Base-by-base conservation (phyloP, 345 rosid genomes). In the Microthlaspi erraticum region DNA sequence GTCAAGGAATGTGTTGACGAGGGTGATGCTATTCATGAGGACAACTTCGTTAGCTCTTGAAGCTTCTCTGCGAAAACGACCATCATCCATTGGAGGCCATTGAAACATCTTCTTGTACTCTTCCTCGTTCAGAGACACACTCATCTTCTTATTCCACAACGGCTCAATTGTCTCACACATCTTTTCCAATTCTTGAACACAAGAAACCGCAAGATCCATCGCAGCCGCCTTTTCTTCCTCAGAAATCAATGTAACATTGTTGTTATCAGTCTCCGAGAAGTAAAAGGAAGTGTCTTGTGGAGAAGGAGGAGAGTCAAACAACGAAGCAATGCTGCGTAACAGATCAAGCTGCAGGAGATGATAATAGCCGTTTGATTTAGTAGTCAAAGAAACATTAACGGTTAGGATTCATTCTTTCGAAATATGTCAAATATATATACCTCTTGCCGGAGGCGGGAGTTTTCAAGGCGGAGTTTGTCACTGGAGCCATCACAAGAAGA, bases 1-100 rank as follows among this genome's bases (percentile, higher is more conserved):
- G 60, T 91, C 86, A 89, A 91, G 89, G 45, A 91, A 57, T 12
- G 73, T 73, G 61, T 85, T 87, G 8, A 88, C 81, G 0, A 85
- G 82, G 48, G 82, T 79, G 58, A 51, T 49, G 80, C 86, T 74
- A 50, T 79, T 76, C 80, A 81, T 69, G 66, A 81, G 44, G 17
- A 88, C 83, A 5, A 80, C 11, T 13, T 72, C 74, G 11, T 80
- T 71, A 66, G 79, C 89, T 71, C 86, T 81, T 17, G 92, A 60
- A 44, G 87, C 94, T 77, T 88, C 88, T 2, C 72, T 49, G 5
- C 73, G 66, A 51, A 79, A 83, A 39, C 74, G 73, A 50, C 17
- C 42, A 8, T 77, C 79, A 0, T 87, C 86, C 67, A 52, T 6
- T 41, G 74, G 60, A 43, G 70, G 54, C 23, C 72, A 68, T 45